Conservation (phyloP, 2,329 filamentous ascomycete genomes). For the Thelonectria rubi region DNA sequence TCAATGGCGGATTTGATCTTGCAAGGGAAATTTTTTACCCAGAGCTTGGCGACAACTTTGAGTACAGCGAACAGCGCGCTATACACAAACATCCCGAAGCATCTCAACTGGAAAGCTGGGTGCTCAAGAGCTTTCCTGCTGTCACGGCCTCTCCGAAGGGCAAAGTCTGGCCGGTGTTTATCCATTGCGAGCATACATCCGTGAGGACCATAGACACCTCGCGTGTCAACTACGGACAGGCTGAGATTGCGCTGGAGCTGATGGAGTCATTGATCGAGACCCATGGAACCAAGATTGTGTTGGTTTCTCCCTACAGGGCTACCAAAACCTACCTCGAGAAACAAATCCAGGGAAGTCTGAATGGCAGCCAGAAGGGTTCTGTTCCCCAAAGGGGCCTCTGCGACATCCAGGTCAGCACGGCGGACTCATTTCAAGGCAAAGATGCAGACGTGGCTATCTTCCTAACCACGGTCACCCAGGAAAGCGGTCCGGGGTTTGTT, state of each 20-base stretch:
- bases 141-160: too few relatives aligned
- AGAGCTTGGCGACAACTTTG: too few relatives aligned
- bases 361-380: not conserved
- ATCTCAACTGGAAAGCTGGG: too few relatives aligned
- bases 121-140: too few relatives aligned
- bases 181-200: not conserved
- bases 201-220: not conserved
- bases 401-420: constrained; percentile 1
- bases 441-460: constrained; percentile 12
- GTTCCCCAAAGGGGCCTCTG: not conserved
- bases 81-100: too few relatives aligned
- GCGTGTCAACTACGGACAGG: not conserved
- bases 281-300: not conserved
- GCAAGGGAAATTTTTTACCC: too few relatives aligned
- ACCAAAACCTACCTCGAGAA: constrained; percentile 6
- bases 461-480: constrained; percentile 9
- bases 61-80: too few relatives aligned
- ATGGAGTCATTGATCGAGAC: constrained; percentile 2
- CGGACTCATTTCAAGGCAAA: constrained; percentile 22
- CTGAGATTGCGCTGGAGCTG: constrained; percentile 9
- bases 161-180: not conserved
- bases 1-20: too few relatives aligned
- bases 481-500: constrained; percentile 16
- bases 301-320: constrained; percentile 3
- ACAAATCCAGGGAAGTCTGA: not conserved